Conservation (phyloP, 2,329 filamentous ascomycete genomes). For the Monilinia aucupariae region DNA sequence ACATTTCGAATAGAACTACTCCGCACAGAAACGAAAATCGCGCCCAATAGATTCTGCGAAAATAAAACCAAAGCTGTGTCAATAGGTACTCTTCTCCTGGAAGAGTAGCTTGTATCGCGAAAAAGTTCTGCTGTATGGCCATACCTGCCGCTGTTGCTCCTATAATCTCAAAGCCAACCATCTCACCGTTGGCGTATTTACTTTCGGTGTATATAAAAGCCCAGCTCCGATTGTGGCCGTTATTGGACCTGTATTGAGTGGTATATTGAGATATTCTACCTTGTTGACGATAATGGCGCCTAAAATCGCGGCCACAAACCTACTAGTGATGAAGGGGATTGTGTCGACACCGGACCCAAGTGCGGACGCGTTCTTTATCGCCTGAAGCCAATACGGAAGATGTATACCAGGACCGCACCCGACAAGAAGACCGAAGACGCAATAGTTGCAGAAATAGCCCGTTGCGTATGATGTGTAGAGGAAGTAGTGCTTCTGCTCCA, state of each 20-base stretch:
- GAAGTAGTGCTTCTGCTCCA: not conserved
- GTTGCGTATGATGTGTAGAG: not conserved
- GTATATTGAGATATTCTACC: constrained; percentile 33
- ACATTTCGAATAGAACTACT: constrained; percentile 40
- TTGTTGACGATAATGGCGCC: constrained; percentile 33
- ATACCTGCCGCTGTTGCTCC: constrained; percentile 29
- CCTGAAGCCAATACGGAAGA: constrained; percentile 31
- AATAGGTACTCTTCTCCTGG: constrained; percentile 38
- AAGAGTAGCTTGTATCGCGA: constrained; percentile 31
- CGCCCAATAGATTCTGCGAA: constrained; percentile 41
- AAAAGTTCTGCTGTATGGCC: constrained; percentile 30
- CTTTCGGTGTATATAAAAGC: constrained; percentile 34
- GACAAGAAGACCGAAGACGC: constrained; percentile 23
- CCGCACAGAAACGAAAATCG: constrained; percentile 42
- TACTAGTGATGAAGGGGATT: constrained; percentile 24
- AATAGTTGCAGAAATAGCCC: constrained; percentile 30
- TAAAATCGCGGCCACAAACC: constrained; percentile 31
- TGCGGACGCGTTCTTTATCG: constrained; percentile 20
- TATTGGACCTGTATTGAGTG: constrained; percentile 21
- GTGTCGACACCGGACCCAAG: constrained; percentile 25
- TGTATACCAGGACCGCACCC: constrained; percentile 24
- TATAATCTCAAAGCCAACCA: constrained; percentile 43
- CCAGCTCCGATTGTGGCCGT: constrained; percentile 23
- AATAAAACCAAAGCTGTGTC: constrained; percentile 41
- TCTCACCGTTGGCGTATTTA: constrained; percentile 37